A percentile compares a stretch with the other conserved stretches of the same genome.
Conservation (phyloP, 768 basidiomycete species). For the Mycena venus region DNA sequence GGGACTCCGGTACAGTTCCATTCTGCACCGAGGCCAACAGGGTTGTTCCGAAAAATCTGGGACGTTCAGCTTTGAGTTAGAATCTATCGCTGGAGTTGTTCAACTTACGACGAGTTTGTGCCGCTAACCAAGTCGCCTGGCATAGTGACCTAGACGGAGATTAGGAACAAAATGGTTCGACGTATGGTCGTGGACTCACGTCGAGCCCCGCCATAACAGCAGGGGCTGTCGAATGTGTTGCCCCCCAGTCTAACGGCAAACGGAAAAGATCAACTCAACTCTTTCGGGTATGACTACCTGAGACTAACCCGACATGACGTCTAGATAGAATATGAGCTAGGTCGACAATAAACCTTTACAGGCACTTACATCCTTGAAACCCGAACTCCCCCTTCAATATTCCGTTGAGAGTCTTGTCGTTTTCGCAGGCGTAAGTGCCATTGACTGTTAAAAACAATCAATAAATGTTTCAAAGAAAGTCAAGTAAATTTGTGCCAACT, state of each 20-base stretch:
- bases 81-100: constrained; percentile 58
- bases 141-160: constrained; percentile 70
- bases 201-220: constrained; percentile 74
- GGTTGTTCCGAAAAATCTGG: constrained; percentile 16
- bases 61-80: not conserved
- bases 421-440: constrained; percentile 74
- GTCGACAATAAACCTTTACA: not conserved
- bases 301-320: constrained; percentile 58
- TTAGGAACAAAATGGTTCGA: not conserved
- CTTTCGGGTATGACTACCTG: not conserved
- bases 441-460: constrained; percentile 51
- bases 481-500: not conserved
- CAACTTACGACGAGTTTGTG: constrained; percentile 69
- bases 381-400: constrained; percentile 75
- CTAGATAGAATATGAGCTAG: constrained; percentile 38
- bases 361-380: constrained; percentile 70
- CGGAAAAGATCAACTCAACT: not conserved
- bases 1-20: constrained; percentile 67
- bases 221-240: constrained; percentile 63
- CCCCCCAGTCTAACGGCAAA: constrained; percentile 67
- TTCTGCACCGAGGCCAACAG: constrained; percentile 62
- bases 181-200: constrained; percentile 46
- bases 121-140: constrained; percentile 56
- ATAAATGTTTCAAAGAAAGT: not conserved
- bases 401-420: constrained; percentile 67